A percentile compares a stretch with the other conserved stretches of the same genome.
phyloP scores from a whole-genome alignment of 2,329 filamentous ascomycete genomes.

The Diaporthe humulicola region DNA sequence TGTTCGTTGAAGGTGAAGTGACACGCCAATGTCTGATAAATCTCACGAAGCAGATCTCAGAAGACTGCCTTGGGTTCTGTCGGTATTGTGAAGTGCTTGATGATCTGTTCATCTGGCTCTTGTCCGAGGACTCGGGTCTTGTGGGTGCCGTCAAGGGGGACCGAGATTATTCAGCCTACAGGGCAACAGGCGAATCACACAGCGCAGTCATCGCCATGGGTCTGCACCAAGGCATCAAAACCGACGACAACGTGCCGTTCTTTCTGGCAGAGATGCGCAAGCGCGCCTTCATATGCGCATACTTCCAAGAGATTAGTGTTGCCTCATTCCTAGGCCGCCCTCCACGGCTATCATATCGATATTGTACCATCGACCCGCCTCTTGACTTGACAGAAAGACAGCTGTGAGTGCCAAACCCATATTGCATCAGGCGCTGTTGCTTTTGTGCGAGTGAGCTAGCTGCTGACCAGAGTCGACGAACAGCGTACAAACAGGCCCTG shows the following conservation, averaged over 20 bases:
- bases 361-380: slow-evolving; percentile 48
- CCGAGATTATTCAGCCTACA: slow-evolving; percentile 47
- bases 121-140: slow-evolving; percentile 45
- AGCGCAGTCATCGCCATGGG: slow-evolving; percentile 50
- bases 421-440: too few species aligned
- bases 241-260: slow-evolving; percentile 47
- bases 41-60: slow-evolving; percentile 47
- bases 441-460: background rate
- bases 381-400: slow-evolving; percentile 48
- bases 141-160: slow-evolving; percentile 46
- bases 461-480: background rate
- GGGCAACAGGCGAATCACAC: slow-evolving; percentile 48
- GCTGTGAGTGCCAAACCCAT: slow-evolving; percentile 30
- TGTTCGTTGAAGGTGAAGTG: slow-evolving; percentile 47
- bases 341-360: slow-evolving; percentile 50
- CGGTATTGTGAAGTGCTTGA: slow-evolving; percentile 50
- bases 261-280: slow-evolving; percentile 50
- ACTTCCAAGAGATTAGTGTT: slow-evolving; percentile 48
- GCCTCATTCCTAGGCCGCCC: slow-evolving; percentile 51
- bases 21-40: slow-evolving; percentile 46
- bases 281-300: slow-evolving; percentile 44
- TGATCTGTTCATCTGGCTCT: slow-evolving; percentile 51
- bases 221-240: slow-evolving; percentile 48
- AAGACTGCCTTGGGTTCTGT: slow-evolving; percentile 49
- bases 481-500: slow-evolving; percentile 43